phyloP scores from a whole-genome alignment of 2,329 filamentous ascomycete genomes.

The Colletotrichum sp. region DNA sequence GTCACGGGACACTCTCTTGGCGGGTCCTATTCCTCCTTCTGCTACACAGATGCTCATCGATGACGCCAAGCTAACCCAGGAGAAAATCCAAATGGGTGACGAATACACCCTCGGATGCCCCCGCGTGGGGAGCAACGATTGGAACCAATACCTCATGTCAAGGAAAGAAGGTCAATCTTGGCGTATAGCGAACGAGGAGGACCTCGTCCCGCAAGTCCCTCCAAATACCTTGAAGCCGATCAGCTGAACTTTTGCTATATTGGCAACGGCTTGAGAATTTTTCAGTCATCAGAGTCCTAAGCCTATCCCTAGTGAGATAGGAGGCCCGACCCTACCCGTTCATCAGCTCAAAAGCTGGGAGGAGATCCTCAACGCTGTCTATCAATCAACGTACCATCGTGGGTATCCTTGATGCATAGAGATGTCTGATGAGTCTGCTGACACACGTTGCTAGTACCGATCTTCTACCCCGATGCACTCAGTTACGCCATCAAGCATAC shows the following conservation, averaged over 20 bases:
- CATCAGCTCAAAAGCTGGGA: neutral
- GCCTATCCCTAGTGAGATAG: neutral
- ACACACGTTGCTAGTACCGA: neutral
- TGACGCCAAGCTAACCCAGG: neutral
- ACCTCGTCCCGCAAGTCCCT: neutral
- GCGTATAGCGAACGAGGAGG: neutral
- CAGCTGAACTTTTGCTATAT: neutral
- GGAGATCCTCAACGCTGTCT: neutral
- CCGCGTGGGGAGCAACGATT: neutral
- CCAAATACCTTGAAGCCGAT: neutral
- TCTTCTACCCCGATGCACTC: neutral
- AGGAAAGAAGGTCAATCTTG: neutral
- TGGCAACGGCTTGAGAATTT: neutral
- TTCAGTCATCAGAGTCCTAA: neutral
- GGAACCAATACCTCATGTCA: neutral
- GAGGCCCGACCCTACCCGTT: no score
- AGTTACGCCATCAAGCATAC: neutral
- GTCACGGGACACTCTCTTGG: neutral
- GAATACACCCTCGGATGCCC: neutral
- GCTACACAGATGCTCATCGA: neutral
- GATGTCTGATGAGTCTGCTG: neutral
- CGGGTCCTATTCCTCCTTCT: neutral
- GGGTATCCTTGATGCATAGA: neutral
- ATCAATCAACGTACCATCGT: neutral
- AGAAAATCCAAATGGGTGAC: accelerated